A percentile compares a stretch with the other conserved stretches of the same genome.
Evolutionary conservation across 345 rosid genomes (phyloP).

Genomic region (Sonneratia caseolaris): DNA sequence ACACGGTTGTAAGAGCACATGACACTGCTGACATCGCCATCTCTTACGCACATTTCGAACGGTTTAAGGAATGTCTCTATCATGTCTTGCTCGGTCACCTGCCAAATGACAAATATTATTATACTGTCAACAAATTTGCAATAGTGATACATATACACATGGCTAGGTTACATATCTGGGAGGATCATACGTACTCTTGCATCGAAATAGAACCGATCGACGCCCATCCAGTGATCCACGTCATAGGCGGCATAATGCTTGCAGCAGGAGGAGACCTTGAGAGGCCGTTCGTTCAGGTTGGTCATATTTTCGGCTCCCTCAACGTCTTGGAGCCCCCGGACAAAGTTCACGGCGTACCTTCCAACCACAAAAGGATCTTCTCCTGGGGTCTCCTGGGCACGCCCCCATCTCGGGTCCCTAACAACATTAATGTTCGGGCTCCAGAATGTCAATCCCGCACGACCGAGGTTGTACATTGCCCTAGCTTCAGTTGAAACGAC

Average conservation of each 20-base stretch:
- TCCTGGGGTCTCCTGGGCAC: conserved; percentile 31
- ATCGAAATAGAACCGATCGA: conserved; percentile 20
- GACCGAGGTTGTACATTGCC: conserved; percentile 44
- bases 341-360: conserved; percentile 25
- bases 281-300: conserved; percentile 25
- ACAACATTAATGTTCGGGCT: conserved; percentile 37
- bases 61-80: conserved; percentile 24
- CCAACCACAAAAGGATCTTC: conserved; percentile 40
- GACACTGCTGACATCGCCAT: conserved; percentile 39
- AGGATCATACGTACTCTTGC: conserved; percentile 14
- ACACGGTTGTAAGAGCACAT: conserved; percentile 42
- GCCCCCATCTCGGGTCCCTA: conserved; percentile 45
- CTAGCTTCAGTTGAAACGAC: conserved; percentile 43
- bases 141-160: no score
- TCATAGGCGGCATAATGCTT: conserved; percentile 40
- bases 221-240: conserved; percentile 30
- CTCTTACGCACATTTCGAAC: conserved; percentile 36
- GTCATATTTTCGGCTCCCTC: conserved; percentile 12
- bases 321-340: conserved; percentile 38
- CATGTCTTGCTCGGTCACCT: conserved; percentile 34
- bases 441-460: conserved; percentile 36
- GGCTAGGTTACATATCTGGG: no score
- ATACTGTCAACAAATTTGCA: neutral
- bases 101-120: neutral
- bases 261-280: conserved; percentile 37